Evolutionary conservation across 163 green algal genomes (phyloP).

Genomic region (Volvox carteri): DNA sequence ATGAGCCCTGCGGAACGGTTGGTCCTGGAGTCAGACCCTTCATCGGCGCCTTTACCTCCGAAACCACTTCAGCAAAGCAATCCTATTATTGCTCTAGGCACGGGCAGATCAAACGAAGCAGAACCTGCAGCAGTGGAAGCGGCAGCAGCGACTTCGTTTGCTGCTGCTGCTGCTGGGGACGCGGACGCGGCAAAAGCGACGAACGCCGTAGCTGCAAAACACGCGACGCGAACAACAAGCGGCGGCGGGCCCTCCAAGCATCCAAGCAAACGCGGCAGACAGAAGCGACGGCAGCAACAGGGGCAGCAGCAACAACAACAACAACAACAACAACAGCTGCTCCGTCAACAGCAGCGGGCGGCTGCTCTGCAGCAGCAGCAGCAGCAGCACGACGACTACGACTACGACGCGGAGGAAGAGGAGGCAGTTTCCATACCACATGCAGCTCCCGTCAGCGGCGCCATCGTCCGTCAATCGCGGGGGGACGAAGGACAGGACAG

Average conservation of each 20-base stretch:
- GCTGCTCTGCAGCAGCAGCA: too few species aligned
- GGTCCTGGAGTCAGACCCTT: not conserved
- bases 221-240: too few species aligned
- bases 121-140: not conserved
- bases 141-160: not conserved
- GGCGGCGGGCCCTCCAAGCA: not conserved
- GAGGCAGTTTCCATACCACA: too few species aligned
- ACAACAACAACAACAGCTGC: not conserved
- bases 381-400: too few species aligned
- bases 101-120: not conserved
- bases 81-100: too few species aligned
- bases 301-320: not conserved
- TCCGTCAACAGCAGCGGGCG: not conserved
- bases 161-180: not conserved
- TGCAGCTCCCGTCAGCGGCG: too few species aligned
- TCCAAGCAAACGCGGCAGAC: slow-evolving; percentile 1
- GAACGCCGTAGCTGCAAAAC: too few species aligned
- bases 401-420: too few species aligned
- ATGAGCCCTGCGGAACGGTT: too few species aligned
- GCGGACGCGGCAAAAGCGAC: not conserved
- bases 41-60: not conserved
- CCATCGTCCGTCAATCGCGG: too few species aligned
- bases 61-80: not conserved
- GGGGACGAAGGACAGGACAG: too few species aligned
- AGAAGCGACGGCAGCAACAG: not conserved